These are phyloP conservation scores for Aspergillus aculeatinus DNA, from an alignment of 2,329 filamentous ascomycete species.

Conservation along the genomic window DNA sequence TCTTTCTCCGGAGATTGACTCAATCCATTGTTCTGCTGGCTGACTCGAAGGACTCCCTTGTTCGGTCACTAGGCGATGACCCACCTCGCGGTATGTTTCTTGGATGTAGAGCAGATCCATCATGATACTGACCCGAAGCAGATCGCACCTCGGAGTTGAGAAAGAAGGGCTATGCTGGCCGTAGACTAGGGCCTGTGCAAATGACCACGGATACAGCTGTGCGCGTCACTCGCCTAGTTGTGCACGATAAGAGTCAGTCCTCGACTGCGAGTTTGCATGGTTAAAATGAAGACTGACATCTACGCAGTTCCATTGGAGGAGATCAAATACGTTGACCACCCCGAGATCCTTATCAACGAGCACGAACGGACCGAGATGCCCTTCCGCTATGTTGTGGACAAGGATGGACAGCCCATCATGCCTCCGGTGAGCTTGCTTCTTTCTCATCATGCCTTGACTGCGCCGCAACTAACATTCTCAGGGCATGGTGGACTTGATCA, in stretches of 20 bases:
- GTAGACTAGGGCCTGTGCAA: constrained; percentile 85
- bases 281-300: constrained; percentile 10
- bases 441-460: constrained; percentile 9
- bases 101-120: not conserved
- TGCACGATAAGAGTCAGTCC: constrained; percentile 71
- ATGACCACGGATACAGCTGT: constrained; percentile 99
- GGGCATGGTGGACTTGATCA: constrained; percentile 95
- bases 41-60: constrained; percentile 5
- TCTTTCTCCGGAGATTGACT: not conserved
- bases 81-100: constrained; percentile 74
- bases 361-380: constrained; percentile 97
- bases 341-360: constrained; percentile 84
- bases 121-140: constrained; percentile 58
- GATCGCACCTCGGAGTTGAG: constrained; percentile 94
- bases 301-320: constrained; percentile 69
- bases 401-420: constrained; percentile 80
- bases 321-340: constrained; percentile 81
- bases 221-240: constrained; percentile 84
- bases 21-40: constrained; percentile 1
- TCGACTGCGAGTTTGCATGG: not conserved
- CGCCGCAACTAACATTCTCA: constrained; percentile 36
- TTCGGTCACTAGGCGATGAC: constrained; percentile 71
- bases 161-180: constrained; percentile 86
- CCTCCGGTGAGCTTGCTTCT: constrained; percentile 65
- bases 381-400: constrained; percentile 84